Conservation (phyloP, 108 stramenopile species). For the Nitzschia sp. region DNA sequence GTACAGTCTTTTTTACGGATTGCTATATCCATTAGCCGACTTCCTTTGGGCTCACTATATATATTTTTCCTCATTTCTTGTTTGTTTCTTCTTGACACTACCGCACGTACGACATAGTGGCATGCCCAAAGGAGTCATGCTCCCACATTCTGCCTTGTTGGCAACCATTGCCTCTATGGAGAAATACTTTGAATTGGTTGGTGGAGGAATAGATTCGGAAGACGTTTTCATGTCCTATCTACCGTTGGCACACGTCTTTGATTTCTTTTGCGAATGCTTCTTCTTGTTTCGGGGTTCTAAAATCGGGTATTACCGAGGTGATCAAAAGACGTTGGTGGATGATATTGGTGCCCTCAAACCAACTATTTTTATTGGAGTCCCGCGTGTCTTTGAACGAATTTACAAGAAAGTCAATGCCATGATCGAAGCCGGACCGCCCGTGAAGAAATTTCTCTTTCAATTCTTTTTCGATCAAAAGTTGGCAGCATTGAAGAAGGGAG, state of each 20-base stretch:
- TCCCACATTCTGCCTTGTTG: neutral
- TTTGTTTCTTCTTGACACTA: neutral
- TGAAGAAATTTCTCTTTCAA: slow-evolving; percentile 16
- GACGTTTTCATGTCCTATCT: slow-evolving; percentile 12
- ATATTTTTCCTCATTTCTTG: too few species aligned
- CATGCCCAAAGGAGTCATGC: slow-evolving; percentile 4
- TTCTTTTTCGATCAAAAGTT: slow-evolving; percentile 2
- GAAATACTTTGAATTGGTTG: neutral
- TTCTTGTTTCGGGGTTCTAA: neutral
- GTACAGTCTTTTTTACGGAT: too few species aligned
- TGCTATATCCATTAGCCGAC: too few species aligned
- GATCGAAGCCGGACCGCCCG: neutral
- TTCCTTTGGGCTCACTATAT: too few species aligned
- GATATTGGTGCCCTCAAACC: slow-evolving; percentile 11
- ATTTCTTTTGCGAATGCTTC: slow-evolving; percentile 2
- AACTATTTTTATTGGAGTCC: slow-evolving; percentile 8
- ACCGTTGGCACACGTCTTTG: slow-evolving; percentile 20
- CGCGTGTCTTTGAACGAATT: slow-evolving; percentile 16
- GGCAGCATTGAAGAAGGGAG: neutral
- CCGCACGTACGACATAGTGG: too few species aligned
- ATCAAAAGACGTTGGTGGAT: slow-evolving; percentile 7
- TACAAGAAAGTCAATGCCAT: slow-evolving; percentile 7
- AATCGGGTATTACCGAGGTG: slow-evolving; percentile 18
- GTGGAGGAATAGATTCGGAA: neutral
- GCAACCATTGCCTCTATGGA: slow-evolving; percentile 1